These are phyloP conservation scores for Botrytis porri DNA, from an alignment of 2,329 filamentous ascomycete genomes.

Conservation along the genomic window DNA sequence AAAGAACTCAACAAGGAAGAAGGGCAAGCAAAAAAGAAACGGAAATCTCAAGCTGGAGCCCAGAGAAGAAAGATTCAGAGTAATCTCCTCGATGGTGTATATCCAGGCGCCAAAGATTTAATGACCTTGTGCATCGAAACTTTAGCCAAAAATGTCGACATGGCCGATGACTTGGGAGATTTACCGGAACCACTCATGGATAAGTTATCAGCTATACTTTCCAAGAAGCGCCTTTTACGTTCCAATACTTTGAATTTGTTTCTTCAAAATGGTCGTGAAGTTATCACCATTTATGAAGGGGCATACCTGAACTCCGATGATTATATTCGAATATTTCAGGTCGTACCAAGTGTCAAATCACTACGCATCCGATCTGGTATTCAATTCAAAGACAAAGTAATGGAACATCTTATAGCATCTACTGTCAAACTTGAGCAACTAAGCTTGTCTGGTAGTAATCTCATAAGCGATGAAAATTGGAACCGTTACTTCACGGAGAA, in stretches of 20 bases:
- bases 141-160: constrained; percentile 58
- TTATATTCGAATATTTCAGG: constrained; percentile 75
- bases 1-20: constrained; percentile 68
- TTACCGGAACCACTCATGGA: constrained; percentile 55
- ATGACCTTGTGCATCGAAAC: constrained; percentile 63
- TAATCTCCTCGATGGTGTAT: constrained; percentile 75
- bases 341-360: constrained; percentile 64
- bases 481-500: constrained; percentile 62
- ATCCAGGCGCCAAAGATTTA: constrained; percentile 64
- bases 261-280: constrained; percentile 49
- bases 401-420: constrained; percentile 76
- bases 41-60: constrained; percentile 50
- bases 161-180: constrained; percentile 61
- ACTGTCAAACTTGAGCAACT: constrained; percentile 67
- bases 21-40: constrained; percentile 55
- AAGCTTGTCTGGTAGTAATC: constrained; percentile 79
- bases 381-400: constrained; percentile 81
- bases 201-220: constrained; percentile 57
- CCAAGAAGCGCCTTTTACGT: constrained; percentile 57
- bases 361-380: constrained; percentile 82
- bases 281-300: constrained; percentile 56
- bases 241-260: constrained; percentile 56
- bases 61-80: constrained; percentile 77
- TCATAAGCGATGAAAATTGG: constrained; percentile 77
- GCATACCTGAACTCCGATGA: constrained; percentile 70